A percentile compares a stretch with the other conserved stretches of the same genome.
These are phyloP conservation scores for Excoecaria agallocha DNA, from an alignment of 345 rosid genomes.

Conservation along the genomic window DNA sequence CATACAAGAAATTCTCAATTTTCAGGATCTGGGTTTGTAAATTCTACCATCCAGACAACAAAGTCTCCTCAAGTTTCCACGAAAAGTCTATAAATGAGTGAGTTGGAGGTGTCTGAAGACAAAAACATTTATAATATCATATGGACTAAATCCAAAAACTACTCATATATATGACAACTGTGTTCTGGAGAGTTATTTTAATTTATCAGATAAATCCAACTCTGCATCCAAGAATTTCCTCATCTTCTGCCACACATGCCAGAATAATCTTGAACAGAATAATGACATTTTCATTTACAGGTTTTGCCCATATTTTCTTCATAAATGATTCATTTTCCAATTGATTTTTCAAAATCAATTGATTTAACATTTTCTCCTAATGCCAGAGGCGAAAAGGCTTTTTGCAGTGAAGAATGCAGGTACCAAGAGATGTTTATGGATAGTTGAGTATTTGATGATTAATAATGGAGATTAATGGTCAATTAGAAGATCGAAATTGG, in stretches of 20 bases:
- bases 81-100: too few species aligned
- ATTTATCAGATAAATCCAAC: slow-evolving; percentile 19
- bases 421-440: slow-evolving; percentile 57
- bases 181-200: slow-evolving; percentile 42
- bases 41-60: too few species aligned
- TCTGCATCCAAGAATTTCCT: slow-evolving; percentile 38
- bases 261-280: slow-evolving; percentile 60
- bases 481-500: slow-evolving; percentile 2
- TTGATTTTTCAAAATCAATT: slow-evolving; percentile 12
- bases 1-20: too few species aligned
- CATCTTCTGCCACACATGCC: slow-evolving; percentile 64
- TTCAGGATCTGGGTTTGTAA: too few species aligned
- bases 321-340: neutral
- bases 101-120: too few species aligned
- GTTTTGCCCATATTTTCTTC: slow-evolving; percentile 25
- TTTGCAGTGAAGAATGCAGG: too few species aligned
- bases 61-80: too few species aligned
- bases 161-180: too few species aligned
- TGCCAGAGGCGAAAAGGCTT: too few species aligned
- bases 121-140: too few species aligned
- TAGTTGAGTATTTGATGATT: slow-evolving; percentile 1
- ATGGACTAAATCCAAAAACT: too few species aligned
- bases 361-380: too few species aligned
- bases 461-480: neutral
- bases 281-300: slow-evolving; percentile 76